Conservation (phyloP, 768 basidiomycete species). For the Kwoniella botswanensis region DNA sequence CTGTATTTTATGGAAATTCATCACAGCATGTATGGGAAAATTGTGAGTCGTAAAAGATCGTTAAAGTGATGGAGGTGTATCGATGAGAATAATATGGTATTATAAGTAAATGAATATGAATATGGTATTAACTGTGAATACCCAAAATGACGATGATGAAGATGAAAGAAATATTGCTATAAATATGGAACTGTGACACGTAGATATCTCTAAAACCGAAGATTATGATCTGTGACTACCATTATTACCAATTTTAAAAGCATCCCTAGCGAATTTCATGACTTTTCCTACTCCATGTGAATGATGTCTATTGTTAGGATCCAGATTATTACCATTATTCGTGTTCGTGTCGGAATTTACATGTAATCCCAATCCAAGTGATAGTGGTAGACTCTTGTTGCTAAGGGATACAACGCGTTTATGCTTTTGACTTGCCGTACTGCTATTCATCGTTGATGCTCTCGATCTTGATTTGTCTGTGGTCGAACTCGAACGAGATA, state of each 20-base stretch:
- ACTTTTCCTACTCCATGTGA: conserved; percentile 1
- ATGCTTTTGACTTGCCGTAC: background rate
- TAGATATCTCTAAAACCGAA: too few species aligned
- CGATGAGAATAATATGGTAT: background rate
- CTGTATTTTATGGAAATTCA: too few species aligned
- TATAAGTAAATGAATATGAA: background rate
- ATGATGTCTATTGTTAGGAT: background rate
- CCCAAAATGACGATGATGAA: background rate
- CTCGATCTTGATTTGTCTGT: background rate
- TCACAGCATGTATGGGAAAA: too few species aligned
- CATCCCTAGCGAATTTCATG: conserved; percentile 15
- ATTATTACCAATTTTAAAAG: conserved; percentile 8
- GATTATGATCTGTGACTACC: too few species aligned
- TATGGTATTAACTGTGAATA: background rate
- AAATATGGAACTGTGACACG: too few species aligned
- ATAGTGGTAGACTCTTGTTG: background rate
- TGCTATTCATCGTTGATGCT: background rate
- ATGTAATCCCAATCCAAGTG: background rate
- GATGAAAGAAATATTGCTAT: background rate
- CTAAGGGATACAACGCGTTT: background rate
- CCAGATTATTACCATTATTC: background rate
- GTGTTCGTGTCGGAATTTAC: background rate
- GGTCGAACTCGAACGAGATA: background rate
- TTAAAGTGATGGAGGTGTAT: background rate
- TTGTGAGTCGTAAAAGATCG: too few species aligned